phyloP scores from a whole-genome alignment of 805 yeast species.

The Jamesozyma hellenica region DNA sequence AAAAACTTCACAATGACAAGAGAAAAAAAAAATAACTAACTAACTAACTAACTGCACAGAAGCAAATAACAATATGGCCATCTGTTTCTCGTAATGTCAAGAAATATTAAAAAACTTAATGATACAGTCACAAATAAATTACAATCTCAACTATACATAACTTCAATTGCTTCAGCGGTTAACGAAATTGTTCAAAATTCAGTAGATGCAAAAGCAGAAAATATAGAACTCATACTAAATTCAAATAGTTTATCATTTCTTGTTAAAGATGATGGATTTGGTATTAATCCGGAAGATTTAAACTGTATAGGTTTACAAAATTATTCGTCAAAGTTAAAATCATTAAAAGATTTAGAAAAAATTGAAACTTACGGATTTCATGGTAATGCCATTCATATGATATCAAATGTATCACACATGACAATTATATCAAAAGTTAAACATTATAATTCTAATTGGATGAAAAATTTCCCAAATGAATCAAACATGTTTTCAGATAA shows the following conservation, averaged over 20 bases:
- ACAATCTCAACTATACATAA: slow-evolving; percentile 31
- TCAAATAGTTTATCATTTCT: slow-evolving; percentile 26
- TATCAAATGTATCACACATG: slow-evolving; percentile 40
- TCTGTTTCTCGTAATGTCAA: too few species aligned
- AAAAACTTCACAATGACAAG: too few species aligned
- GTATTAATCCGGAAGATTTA: slow-evolving; percentile 45
- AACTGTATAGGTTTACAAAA: slow-evolving; percentile 37
- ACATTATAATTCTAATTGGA: slow-evolving; percentile 25
- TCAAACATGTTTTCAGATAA: slow-evolving; percentile 4
- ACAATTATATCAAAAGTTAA: slow-evolving; percentile 37
- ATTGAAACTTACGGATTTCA: slow-evolving; percentile 52
- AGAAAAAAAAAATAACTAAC: too few species aligned
- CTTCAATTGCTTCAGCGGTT: slow-evolving; percentile 34
- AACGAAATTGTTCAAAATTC: slow-evolving; percentile 46
- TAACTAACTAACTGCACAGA: too few species aligned
- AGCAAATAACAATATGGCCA: too few species aligned
- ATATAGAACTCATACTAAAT: slow-evolving; percentile 31
- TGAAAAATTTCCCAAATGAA: slow-evolving; percentile 9
- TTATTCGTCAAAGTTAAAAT: slow-evolving; percentile 45
- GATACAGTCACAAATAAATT: slow-evolving; percentile 9
- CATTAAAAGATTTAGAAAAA: slow-evolving; percentile 30
- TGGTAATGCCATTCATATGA: slow-evolving; percentile 58
- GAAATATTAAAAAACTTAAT: slow-evolving; percentile 11
- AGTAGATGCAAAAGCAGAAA: slow-evolving; percentile 42
- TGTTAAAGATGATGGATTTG: slow-evolving; percentile 64